Evolutionary conservation across 2,329 filamentous ascomycete genomes (phyloP), one percentile per base, ranked within the genome.

Genomic region (Neoascochyta sp.): DNA sequence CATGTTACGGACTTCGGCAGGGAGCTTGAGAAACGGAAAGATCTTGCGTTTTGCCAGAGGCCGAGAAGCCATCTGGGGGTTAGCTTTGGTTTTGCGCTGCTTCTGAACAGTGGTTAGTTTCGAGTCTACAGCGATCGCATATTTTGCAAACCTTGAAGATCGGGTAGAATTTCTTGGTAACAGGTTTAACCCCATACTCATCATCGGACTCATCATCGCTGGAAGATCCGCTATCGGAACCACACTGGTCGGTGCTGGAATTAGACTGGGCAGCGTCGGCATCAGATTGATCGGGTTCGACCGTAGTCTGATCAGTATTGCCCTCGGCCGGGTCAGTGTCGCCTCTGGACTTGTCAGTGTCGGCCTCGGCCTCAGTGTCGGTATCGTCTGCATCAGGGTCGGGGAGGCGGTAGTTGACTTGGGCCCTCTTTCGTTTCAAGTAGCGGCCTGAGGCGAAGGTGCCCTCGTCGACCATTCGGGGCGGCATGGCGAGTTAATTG

Each of bases 1-100:
- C 16, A 53, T 45, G 34, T 60, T 60, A 5, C 57, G 43, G 8
- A 62, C 50, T 25, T 63, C 60, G 3, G 54, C 55, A 1, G 59
- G 57, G 0, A 63, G 48, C 8, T 52, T 7, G 18, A 63, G 34
- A 29, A 63, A 62, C 1, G 53, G 57, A 24, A 63, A 62, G 29
- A 53, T 43, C 18, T 54, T 56, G 31, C 24, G 45, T 29, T 59
- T 58, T 3, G 54, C 48, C 23, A 56, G 52, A 4, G 45, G 45
- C 25, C 37, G 47, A 7, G 44, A 30, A 5, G 27, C 16, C 20
- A 19, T 11, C 13, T 23, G 16, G 5, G 14, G 27, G 32, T 40
- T 48, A 24, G 21, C 39, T 27, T 20, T 22, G 10, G 24, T 30
- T 34, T 47, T 53, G 31, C 24, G 43, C 15, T 27, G 35, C 39